phyloP scores from a whole-genome alignment of 2,329 filamentous ascomycete genomes.

The Cladophialophora yegresii region DNA sequence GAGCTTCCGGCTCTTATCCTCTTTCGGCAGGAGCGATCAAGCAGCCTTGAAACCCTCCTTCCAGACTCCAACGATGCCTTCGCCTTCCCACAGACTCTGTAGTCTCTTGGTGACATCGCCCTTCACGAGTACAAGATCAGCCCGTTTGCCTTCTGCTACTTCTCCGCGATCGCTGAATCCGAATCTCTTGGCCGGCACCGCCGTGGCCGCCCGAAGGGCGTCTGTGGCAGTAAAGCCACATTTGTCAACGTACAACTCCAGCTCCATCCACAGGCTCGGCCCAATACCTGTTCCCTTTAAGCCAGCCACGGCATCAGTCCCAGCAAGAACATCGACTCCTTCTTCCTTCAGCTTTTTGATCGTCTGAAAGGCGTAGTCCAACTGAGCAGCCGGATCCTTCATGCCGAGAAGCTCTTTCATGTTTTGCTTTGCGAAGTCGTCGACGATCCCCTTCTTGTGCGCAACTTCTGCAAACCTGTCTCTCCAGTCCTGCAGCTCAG shows the following conservation, averaged over 20 bases:
- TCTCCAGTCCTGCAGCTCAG: constrained; percentile 30
- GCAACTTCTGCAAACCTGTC: constrained; percentile 35
- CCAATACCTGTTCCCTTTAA: constrained; percentile 35
- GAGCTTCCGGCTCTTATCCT: not conserved
- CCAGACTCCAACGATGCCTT: constrained; percentile 34
- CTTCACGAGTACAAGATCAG: constrained; percentile 36
- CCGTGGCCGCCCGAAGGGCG: constrained; percentile 38
- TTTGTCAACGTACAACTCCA: constrained; percentile 38
- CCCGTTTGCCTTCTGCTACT: constrained; percentile 35
- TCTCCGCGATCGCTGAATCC: constrained; percentile 39
- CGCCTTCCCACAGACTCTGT: constrained; percentile 32
- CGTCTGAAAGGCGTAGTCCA: constrained; percentile 33
- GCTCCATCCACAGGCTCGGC: constrained; percentile 38
- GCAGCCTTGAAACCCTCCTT: constrained; percentile 34
- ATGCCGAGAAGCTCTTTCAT: constrained; percentile 37
- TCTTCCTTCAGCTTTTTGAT: constrained; percentile 34
- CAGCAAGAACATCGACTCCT: constrained; percentile 40
- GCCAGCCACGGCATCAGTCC: constrained; percentile 39
- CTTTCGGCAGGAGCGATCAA: not conserved
- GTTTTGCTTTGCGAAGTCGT: constrained; percentile 37
- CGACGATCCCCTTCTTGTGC: constrained; percentile 34
- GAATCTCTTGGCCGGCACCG: constrained; percentile 36
- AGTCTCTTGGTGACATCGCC: constrained; percentile 33
- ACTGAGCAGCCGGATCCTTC: constrained; percentile 29
- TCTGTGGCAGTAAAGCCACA: constrained; percentile 38